Evolutionary conservation across 2,329 filamentous ascomycete genomes (phyloP), one percentile per base, ranked within the genome.

Genomic region (Diaporthe ilicicola): DNA sequence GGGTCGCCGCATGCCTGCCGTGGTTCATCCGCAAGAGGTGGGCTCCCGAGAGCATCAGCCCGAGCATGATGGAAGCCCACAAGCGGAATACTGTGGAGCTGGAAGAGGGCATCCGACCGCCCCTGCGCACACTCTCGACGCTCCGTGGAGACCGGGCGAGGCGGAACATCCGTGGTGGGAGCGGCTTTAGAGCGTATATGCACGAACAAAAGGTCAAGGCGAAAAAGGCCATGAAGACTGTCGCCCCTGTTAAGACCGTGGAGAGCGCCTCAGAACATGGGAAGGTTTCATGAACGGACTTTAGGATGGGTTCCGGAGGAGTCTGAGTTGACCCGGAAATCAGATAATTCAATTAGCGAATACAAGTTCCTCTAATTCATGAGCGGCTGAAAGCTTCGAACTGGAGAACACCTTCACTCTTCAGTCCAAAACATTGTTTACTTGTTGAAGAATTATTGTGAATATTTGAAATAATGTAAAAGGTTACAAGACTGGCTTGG

Each of bases 201-300:
- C 74, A 75, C 27, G 76, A 79, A 46, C 71, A 76, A 69, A 78
- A 78, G 72, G 66, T 46, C 19, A 74, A 75, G 69, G 75, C 73
- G 19, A 76, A 75, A 70, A 71, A 51, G 1, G 66, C 22, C 1
- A 56, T 68, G 3, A 68, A 50, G 44, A 68, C 32, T 19, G 65
- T 27, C n/a, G 29, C 50, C n/a, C 65, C 53, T 51, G 53, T 50
- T 5, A 68, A 68, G 44, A 68, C 54, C 22, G 39, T 67, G n/a
- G 66, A 68, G 32, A 68, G 66, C 22, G 29, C 51, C n/a, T 50
- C 59, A n/a, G 59, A 64, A 44, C 59, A 64, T 27, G 59, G 44
- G 13, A 64, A 64, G 44, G 46, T n/a, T 13, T 64, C 29, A 64
- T 19, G 4, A 44, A 3, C 19, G 15, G 59, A n/a, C 15, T 39